These are phyloP conservation scores for Plenodomus tracheiphilus DNA, from an alignment of 2,329 filamentous ascomycete species.

Conservation along the genomic window DNA sequence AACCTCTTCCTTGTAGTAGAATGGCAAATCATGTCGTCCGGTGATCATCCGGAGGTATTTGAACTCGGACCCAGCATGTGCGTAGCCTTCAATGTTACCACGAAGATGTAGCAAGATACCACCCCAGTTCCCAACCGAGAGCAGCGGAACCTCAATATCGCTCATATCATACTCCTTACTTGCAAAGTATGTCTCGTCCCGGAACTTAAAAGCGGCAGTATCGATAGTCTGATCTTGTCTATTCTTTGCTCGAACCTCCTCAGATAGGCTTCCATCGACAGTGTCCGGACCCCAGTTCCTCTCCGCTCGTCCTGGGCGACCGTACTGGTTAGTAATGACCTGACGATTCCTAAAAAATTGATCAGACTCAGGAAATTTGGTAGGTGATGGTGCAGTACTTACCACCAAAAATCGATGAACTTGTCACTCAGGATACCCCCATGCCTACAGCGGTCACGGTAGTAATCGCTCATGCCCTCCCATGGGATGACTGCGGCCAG, in stretches of 20 bases:
- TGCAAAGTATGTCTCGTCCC: slow-evolving; percentile 66
- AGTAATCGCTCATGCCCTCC: slow-evolving; percentile 62
- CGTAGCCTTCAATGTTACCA: slow-evolving; percentile 69
- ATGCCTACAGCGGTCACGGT: slow-evolving; percentile 50
- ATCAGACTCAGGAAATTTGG: background rate
- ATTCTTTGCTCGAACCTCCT: slow-evolving; percentile 56
- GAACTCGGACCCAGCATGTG: slow-evolving; percentile 64
- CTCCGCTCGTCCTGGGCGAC: slow-evolving; percentile 54
- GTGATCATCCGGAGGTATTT: slow-evolving; percentile 73
- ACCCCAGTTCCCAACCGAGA: slow-evolving; percentile 72
- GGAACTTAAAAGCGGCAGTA: slow-evolving; percentile 54
- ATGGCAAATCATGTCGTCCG: slow-evolving; percentile 71
- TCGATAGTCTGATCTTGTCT: slow-evolving; percentile 46
- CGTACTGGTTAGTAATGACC: slow-evolving; percentile 70
- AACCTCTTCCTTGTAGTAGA: slow-evolving; percentile 71
- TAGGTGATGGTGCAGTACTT: background rate
- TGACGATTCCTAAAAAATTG: slow-evolving; percentile 59
- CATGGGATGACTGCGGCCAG: slow-evolving; percentile 57
- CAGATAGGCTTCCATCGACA: slow-evolving; percentile 61
- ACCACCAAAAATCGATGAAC: slow-evolving; percentile 61
- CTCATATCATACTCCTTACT: slow-evolving; percentile 66
- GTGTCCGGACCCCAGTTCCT: slow-evolving; percentile 60
- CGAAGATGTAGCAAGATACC: slow-evolving; percentile 70
- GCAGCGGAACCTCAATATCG: slow-evolving; percentile 68
- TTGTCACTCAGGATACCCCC: slow-evolving; percentile 44